Evolutionary conservation across 225 moss, liverwort and hornwort species (phyloP).

Genomic region (Thuidium tamariscinum): DNA sequence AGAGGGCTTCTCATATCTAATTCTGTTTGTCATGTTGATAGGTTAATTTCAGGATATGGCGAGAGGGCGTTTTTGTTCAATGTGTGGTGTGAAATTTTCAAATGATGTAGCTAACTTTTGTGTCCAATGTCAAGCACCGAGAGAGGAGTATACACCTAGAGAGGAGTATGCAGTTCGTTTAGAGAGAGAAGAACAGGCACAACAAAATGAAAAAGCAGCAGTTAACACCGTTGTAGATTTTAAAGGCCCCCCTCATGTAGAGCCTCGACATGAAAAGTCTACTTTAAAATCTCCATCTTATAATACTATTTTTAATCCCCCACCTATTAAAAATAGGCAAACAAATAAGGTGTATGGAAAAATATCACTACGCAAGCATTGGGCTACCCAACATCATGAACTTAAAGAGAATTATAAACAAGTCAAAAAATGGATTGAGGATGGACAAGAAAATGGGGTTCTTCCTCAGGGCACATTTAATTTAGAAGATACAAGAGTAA

Average conservation of each 20-base stretch:
- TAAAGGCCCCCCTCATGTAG: too few relatives aligned
- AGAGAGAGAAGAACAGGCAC: not conserved
- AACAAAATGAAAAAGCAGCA: not conserved
- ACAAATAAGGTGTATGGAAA: not conserved
- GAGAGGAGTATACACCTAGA: too few relatives aligned
- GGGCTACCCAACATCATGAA: not conserved
- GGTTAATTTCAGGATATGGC: not conserved
- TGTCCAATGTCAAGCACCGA: not conserved
- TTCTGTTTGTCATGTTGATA: not conserved
- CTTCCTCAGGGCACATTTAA: not conserved
- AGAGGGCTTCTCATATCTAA: too few relatives aligned
- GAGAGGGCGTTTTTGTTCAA: not conserved
- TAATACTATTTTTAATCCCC: not conserved
- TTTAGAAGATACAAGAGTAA: not conserved
- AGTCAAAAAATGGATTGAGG: not conserved
- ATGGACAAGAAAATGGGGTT: not conserved
- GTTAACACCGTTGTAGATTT: not conserved
- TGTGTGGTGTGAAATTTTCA: not conserved
- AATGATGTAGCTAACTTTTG: not conserved
- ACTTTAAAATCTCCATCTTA: not conserved
- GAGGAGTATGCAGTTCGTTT: not conserved
- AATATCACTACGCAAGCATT: not conserved
- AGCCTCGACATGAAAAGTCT: not conserved
- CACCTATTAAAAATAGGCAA: not conserved
- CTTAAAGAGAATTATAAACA: not conserved